A percentile compares a stretch with the other conserved stretches of the same genome.
These are phyloP conservation scores for Pseudophaeomoniella oleicola DNA, from an alignment of 2,329 filamentous ascomycete genomes.

Conservation along the genomic window DNA sequence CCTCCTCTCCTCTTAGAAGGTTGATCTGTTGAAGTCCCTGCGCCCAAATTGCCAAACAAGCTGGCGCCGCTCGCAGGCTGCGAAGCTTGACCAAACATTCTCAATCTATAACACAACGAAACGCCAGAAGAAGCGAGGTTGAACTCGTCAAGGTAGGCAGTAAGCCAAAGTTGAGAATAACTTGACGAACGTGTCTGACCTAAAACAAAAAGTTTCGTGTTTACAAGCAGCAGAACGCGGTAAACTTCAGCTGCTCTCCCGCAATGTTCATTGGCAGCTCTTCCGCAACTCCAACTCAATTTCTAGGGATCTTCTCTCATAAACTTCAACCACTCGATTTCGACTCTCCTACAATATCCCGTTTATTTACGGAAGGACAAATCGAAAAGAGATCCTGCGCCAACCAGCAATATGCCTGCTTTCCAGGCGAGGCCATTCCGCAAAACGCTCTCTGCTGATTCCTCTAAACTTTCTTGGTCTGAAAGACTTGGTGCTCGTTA, in stretches of 20 bases:
- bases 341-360: no score
- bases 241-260: background rate
- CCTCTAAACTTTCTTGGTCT: slow-evolving; percentile 31
- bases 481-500: slow-evolving; percentile 63
- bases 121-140: background rate
- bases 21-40: slow-evolving; percentile 5
- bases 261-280: background rate
- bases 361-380: no score
- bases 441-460: slow-evolving; percentile 15
- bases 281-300: background rate
- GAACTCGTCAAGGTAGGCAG: no score
- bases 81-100: slow-evolving; percentile 7
- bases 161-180: no score
- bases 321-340: no score
- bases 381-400: no score
- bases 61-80: slow-evolving; percentile 2
- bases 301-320: no score
- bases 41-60: slow-evolving; percentile 9
- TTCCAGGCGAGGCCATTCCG: slow-evolving; percentile 62
- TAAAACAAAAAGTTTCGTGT: background rate
- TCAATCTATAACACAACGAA: background rate
- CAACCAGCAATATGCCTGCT: slow-evolving; percentile 42
- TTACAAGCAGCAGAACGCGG: background rate
- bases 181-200: no score
- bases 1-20: background rate